Conservation (phyloP, 306 rosid species). For the Gastrolobium villosum region DNA sequence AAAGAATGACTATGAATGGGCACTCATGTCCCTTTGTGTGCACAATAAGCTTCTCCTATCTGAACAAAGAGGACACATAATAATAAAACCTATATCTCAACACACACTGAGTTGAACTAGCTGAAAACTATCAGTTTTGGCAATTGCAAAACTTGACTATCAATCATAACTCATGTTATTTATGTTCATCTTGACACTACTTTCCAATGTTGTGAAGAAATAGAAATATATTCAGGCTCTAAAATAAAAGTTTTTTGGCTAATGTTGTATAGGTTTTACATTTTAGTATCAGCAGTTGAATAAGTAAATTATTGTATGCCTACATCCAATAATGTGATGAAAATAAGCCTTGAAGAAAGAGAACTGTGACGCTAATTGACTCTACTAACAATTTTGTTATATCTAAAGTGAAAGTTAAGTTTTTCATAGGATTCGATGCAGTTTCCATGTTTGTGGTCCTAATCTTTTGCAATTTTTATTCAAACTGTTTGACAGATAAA, state of each 20-base stretch:
- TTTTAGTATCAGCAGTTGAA: neutral
- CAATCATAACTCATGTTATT: conserved; percentile 14
- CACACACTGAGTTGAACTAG: neutral
- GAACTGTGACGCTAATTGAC: neutral
- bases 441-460: conserved; percentile 31
- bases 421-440: conserved; percentile 15
- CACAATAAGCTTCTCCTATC: neutral
- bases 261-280: neutral
- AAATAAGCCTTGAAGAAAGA: conserved; percentile 11
- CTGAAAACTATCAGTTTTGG: neutral
- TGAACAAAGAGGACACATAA: neutral
- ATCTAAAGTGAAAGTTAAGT: neutral
- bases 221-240: neutral
- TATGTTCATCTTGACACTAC: conserved; percentile 18
- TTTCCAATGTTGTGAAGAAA: neutral
- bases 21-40: neutral
- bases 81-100: conserved; percentile 15
- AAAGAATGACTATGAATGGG: neutral
- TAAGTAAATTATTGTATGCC: neutral
- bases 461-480: conserved; percentile 20
- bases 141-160: neutral
- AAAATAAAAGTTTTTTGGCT: neutral
- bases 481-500: conserved; percentile 68
- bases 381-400: neutral
- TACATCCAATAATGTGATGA: neutral